Evolutionary conservation across 192 early-diverging fungal genomes (phyloP), one percentile per base, ranked within the genome.

Genomic region (Entomortierella lignicola): DNA sequence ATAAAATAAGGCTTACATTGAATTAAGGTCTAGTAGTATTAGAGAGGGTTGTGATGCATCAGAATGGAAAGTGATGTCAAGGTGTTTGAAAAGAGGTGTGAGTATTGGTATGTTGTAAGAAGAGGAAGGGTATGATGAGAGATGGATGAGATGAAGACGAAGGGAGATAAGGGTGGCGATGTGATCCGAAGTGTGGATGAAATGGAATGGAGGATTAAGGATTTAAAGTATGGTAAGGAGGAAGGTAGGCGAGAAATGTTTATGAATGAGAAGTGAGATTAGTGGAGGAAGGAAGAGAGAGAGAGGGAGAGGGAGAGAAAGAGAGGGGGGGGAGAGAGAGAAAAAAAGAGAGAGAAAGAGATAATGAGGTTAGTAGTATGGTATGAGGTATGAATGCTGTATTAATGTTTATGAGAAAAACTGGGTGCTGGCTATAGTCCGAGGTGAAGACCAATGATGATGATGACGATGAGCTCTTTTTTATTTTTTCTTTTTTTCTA

Each of bases 61-160:
- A 10, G 34, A 37, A 10, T 7, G 34, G 10, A 7, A 37, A 37
- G 4, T 37, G 34, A 37, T 10, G 34, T 17, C 21, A 6, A 7
- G 50, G 27, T 30, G 63, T 34, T 18, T 18, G 29, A 66, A 27
- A 23, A n/a, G 37, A 29, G 30, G 17, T n/a, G n/a, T n/a, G 29
- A 26, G 13, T 1, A n/a, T 8, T 17, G 52, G 7, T 54, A 27
- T 6, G 52, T 17, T 54, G 52, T 26, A 23, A 23, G 11, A 8
- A 29, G 27, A 27, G n/a, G 20, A 51, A 51, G n/a, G 50, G 18
- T 6, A 39, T 31, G 55, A 50, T 12, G 25, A 30, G 57, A 42
- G 59, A 26, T n/a, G 10, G 30, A 64, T n/a, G 37, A 54, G 23
- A 30, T 29, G 31, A 31, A n/a, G 55, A 57, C 34, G 55, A 32